Evolutionary conservation across 2,329 filamentous ascomycete species (phyloP).

Genomic region (Diaporthe citriasiana): DNA sequence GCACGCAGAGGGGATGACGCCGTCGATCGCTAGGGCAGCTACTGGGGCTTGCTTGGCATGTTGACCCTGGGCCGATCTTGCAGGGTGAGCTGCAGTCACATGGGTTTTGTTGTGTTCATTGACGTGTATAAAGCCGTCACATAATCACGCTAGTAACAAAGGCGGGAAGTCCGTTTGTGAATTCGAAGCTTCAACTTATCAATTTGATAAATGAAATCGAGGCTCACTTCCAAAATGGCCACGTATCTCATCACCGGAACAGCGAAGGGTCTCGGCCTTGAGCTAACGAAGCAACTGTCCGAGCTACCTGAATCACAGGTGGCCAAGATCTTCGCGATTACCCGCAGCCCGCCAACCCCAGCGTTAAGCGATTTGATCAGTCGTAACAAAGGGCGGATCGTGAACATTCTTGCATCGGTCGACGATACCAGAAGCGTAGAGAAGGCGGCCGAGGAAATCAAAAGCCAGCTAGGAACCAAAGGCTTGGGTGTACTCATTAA

Average conservation of each 20-base stretch:
- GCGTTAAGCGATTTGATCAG: not conserved
- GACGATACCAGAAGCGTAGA: slow-evolving; percentile 15
- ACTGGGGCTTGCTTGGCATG: not conserved
- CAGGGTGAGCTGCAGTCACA: not conserved
- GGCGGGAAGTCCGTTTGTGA: not conserved
- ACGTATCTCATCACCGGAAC: slow-evolving; percentile 32
- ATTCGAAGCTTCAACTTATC: not conserved
- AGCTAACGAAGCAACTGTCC: slow-evolving; percentile 20
- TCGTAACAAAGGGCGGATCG: not conserved
- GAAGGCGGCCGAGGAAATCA: not conserved
- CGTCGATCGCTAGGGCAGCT: not conserved
- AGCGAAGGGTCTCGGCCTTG: slow-evolving; percentile 15
- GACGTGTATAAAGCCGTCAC: slow-evolving; percentile 8
- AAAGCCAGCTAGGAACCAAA: not conserved
- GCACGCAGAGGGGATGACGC: not conserved
- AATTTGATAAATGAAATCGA: not conserved
- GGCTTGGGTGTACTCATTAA: slow-evolving; percentile 14
- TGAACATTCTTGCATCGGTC: not conserved
- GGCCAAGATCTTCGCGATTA: slow-evolving; percentile 5
- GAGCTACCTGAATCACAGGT: slow-evolving; percentile 4
- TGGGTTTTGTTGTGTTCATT: not conserved
- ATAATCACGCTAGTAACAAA: not conserved
- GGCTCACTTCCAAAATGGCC: not conserved
- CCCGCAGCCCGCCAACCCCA: not conserved
- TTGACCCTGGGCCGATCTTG: not conserved